Evolutionary conservation across 2,329 filamentous ascomycete species (phyloP), one percentile per base, ranked within the genome.

Genomic region (Fusarium sp.): DNA sequence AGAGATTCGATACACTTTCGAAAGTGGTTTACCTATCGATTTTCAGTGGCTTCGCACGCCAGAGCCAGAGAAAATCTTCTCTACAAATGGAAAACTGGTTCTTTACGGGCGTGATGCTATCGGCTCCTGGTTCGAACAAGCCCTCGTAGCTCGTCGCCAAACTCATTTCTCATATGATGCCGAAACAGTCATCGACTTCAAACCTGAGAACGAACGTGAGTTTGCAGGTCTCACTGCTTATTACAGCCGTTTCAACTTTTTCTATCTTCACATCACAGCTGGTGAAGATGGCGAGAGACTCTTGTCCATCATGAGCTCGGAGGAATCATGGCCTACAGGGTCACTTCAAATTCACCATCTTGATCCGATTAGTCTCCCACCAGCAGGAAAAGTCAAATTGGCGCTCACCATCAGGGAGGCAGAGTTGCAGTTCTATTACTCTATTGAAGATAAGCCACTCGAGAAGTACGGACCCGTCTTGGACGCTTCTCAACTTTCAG

Each of bases 221-320:
- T 91, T 89, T 69, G 89, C 89, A 0, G 89, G 89, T 0, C 81
- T 91, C n/a, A 87, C 87, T 13, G 87, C 88, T 2, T 91, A 91
- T 78, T 91, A 91, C 80, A 88, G 86, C 75, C 87, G 89, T 8
- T 91, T 84, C 81, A 91, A 91, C 78, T 91, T 90, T 80, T 91
- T 90, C 81, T 91, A 91, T 73, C 82, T 91, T 16, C 85, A 87
- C 2, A 86, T 91, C 6, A 88, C 88, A 5, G 88, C 88, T 0
- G 80, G 88, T 72, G 81, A 85, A 3, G 86, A 89, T 64, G 88
- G 88, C 3, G 81, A 86, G 71, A 85, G 89, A 23, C 88, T 91
- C 78, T 81, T 91, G 15, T 83, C 89, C 13, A 85, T 91, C 63
- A 79, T 89, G 78, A 84, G 82, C 35, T 90, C 88, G 2, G 88